Evolutionary conservation across 176 grass and related monocot genomes (phyloP).

Genomic region (Rhynchospora breviuscula): DNA sequence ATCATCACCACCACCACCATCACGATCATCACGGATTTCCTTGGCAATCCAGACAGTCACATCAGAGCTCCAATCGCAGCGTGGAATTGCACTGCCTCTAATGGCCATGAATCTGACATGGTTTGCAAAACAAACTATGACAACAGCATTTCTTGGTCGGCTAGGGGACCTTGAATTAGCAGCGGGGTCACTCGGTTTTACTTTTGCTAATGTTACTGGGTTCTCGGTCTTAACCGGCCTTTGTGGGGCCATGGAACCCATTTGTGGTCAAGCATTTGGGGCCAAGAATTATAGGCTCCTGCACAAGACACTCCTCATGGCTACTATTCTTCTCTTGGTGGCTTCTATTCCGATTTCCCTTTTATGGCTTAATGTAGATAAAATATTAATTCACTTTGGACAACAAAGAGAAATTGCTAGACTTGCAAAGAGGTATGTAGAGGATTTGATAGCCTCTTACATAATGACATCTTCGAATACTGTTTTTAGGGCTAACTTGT

Average conservation of each 20-base stretch:
- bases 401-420: constrained; percentile 57
- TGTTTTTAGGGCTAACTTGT: too few species aligned
- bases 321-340: constrained; percentile 39
- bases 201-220: constrained; percentile 81
- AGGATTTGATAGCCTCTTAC: background rate
- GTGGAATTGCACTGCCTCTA: constrained; percentile 66
- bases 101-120: constrained; percentile 70
- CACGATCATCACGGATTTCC: constrained; percentile 8
- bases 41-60: constrained; percentile 9
- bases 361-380: constrained; percentile 66
- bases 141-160: constrained; percentile 68
- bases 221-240: constrained; percentile 77
- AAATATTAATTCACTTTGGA: constrained; percentile 51
- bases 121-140: constrained; percentile 67
- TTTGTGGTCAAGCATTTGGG: constrained; percentile 92
- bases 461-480: background rate
- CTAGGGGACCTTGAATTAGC: constrained; percentile 71
- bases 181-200: constrained; percentile 69
- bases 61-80: constrained; percentile 51
- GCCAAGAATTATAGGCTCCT: constrained; percentile 62
- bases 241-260: constrained; percentile 80
- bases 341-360: constrained; percentile 55
- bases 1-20: background rate
- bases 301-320: constrained; percentile 57
- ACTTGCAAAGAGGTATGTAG: constrained; percentile 35